Base-by-base conservation (phyloP, 2,329 filamentous ascomycete species). In the Cordyceps fumosorosea region DNA sequence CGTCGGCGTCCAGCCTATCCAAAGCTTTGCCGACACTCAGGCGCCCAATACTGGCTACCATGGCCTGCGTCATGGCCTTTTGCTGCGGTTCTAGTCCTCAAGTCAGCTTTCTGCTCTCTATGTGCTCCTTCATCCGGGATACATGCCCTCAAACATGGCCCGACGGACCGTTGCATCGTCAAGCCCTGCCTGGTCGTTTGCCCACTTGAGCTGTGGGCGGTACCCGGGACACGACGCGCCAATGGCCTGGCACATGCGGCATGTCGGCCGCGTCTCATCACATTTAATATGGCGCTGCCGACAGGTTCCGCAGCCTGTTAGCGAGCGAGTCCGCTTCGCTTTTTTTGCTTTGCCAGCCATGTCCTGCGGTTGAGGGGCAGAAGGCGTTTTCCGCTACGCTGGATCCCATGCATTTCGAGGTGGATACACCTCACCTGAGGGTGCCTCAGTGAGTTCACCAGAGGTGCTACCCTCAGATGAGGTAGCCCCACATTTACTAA, bases 201-300 rank as follows among this genome's bases (percentile, higher is more conserved):
- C 56, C 66, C 66, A 67, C 40, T 63, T 60, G 18, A 67, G 60
- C 6, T 29, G 32, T 16, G 65, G 58, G 37, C 47, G 56, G 48
- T 67, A 67, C 34, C 66, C 66, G 10, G 64, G 57, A 50, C 66
- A 67, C 12, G 58, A 60, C 5, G 65, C 52, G 12, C 66, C 66
- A 2, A 63, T 47, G 2, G 54, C 53, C 20, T 22, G 32, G 14
- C 66, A 67, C 26, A 59, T 63, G 26, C 47, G 60, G 51, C 66
- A 67, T 24, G 56, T 62, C 16, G 66, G 65, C 16, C 64, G 65
- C 44, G 54, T 54, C 45, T 67, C 66, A 56, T 67, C 66, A 20
- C 65, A 67, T 55, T 67, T 67, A 37, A 60, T 12, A 34, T 60
- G 58, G 5, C 58, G 58, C 24, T 50, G 48, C 2, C 58, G 58